Percentiles rank a stretch among this genome's conserved stretches.
Conservation (phyloP, 2,329 filamentous ascomycete genomes). For the Colletotrichum phormii region DNA sequence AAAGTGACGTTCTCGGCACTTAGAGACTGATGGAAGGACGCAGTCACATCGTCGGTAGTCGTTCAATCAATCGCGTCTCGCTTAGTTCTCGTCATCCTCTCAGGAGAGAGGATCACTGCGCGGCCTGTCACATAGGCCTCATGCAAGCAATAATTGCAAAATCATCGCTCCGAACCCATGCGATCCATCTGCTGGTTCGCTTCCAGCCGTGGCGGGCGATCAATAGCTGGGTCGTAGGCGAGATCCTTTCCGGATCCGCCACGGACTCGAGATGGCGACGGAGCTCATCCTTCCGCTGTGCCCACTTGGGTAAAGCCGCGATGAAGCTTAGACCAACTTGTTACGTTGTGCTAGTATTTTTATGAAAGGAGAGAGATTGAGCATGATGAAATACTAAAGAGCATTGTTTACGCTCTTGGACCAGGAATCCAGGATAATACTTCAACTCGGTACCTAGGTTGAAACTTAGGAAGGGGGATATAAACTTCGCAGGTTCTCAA, state of each 20-base stretch:
- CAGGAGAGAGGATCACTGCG: neutral
- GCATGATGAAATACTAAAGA: neutral
- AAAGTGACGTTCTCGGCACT: neutral
- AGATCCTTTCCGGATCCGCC: neutral
- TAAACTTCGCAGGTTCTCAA: no score
- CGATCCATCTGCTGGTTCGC: neutral
- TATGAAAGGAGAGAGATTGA: neutral
- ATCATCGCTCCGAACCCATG: neutral
- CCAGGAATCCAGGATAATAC: neutral
- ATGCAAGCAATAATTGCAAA: neutral
- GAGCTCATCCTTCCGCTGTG: neutral
- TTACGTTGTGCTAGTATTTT: neutral
- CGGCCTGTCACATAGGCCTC: neutral
- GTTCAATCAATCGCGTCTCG: neutral
- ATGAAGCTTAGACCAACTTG: neutral
- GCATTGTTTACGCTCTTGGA: neutral
- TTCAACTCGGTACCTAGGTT: neutral
- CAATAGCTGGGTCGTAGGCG: neutral
- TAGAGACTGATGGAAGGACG: neutral
- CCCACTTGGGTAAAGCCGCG: neutral
- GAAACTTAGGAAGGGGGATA: neutral
- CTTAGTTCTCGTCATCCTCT: neutral
- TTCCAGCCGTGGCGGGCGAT: slow-evolving; percentile 6
- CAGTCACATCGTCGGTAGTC: neutral
- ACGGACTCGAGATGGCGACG: neutral